phyloP scores from a whole-genome alignment of 345 rosid genomes.

The Acer campestre region DNA sequence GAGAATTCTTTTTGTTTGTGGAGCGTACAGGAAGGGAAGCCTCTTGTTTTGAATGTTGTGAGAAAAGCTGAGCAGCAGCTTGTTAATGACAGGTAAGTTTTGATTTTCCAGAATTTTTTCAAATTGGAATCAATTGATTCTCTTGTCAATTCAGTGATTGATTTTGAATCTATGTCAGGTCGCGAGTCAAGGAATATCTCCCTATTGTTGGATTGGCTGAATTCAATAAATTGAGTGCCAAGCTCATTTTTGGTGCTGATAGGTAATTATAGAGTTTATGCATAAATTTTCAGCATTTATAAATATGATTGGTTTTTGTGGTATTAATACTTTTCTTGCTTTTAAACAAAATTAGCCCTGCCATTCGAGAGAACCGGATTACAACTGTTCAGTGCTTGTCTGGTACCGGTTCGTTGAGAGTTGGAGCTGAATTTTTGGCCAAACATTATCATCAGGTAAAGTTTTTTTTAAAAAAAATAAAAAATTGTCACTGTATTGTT shows the following conservation, averaged over 20 bases:
- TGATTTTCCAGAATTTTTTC: neutral
- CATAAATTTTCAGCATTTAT: neutral
- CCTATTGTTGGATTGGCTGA: conserved; percentile 84
- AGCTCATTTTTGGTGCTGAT: conserved; percentile 77
- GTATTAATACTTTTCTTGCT: neutral
- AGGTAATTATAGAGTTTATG: conserved; percentile 37
- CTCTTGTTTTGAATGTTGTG: conserved; percentile 75
- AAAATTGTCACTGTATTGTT: neutral
- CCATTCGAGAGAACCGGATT: conserved; percentile 70
- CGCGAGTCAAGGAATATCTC: conserved; percentile 79
- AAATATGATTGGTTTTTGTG: neutral
- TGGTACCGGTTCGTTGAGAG: conserved; percentile 89
- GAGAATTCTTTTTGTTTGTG: conserved; percentile 6
- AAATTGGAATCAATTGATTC: neutral
- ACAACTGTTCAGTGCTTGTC: conserved; percentile 89
- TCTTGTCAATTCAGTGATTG: neutral
- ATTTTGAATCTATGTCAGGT: conserved; percentile 36
- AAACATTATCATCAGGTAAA: conserved; percentile 74
- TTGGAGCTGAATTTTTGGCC: conserved; percentile 88
- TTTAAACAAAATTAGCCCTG: conserved; percentile 49
- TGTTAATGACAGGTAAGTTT: conserved; percentile 56
- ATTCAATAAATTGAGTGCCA: conserved; percentile 85
- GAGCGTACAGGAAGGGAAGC: conserved; percentile 65
- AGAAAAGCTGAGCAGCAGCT: conserved; percentile 81
- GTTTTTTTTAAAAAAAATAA: neutral